Evolutionary conservation across 768 basidiomycete genomes (phyloP).

Genomic region (Kwoniella bestiolae): DNA sequence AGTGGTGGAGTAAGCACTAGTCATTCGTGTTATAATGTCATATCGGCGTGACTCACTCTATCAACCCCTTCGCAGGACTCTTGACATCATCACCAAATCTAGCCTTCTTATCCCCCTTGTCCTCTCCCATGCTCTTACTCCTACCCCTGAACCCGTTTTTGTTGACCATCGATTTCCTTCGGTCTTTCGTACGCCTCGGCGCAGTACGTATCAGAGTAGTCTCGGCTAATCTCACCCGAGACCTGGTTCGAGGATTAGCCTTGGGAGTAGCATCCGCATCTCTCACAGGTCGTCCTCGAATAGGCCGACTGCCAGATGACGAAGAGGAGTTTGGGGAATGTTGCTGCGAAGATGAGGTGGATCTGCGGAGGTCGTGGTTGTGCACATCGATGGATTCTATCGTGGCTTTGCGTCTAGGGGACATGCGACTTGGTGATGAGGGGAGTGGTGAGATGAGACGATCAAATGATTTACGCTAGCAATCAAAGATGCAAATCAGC

Average conservation of each 20-base stretch:
- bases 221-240: constrained; percentile 23
- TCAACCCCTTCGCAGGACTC: constrained; percentile 40
- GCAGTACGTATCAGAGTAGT: constrained; percentile 20
- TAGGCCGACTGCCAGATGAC: constrained; percentile 4
- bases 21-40: no score
- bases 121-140: constrained; percentile 28
- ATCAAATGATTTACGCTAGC: constrained; percentile 11
- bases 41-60: constrained; percentile 33
- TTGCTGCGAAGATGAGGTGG: constrained; percentile 18
- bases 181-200: constrained; percentile 18
- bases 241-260: constrained; percentile 30
- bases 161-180: constrained; percentile 2
- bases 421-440: constrained; percentile 14
- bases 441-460: constrained; percentile 24
- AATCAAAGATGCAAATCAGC: no score
- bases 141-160: constrained; percentile 14
- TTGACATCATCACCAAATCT: constrained; percentile 47
- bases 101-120: constrained; percentile 37
- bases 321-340: constrained; percentile 29
- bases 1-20: background rate
- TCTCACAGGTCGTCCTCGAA: background rate
- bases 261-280: constrained; percentile 39
- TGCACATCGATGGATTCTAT: constrained; percentile 7
- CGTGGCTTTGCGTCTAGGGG: constrained; percentile 16
- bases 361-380: background rate